phyloP scores from a whole-genome alignment of 2,329 filamentous ascomycete species.

The Colletotrichum chlorophyti region DNA sequence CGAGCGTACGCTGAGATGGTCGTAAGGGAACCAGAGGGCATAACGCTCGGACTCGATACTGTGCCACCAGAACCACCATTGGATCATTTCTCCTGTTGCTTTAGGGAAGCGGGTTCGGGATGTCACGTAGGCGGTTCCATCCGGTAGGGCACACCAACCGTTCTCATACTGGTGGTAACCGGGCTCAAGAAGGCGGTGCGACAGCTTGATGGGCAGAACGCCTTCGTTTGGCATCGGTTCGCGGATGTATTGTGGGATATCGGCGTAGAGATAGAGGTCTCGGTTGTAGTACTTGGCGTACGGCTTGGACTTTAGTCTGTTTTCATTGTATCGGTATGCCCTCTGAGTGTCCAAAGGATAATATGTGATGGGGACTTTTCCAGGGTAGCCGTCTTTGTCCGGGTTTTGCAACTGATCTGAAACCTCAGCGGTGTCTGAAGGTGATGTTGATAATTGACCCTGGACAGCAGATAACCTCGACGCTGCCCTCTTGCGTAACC shows the following conservation, averaged over 20 bases:
- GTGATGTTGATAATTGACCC: background rate
- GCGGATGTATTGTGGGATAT: constrained; percentile 20
- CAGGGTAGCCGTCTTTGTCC: constrained; percentile 15
- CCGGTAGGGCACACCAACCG: constrained; percentile 14
- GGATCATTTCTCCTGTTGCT: constrained; percentile 23
- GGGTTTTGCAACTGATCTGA: constrained; percentile 4
- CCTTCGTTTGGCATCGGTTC: constrained; percentile 9
- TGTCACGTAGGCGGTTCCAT: constrained; percentile 18
- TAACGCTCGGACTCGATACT: constrained; percentile 26
- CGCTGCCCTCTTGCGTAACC: constrained; percentile 1
- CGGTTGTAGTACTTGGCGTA: constrained; percentile 18
- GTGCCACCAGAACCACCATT: constrained; percentile 29
- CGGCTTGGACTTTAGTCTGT: constrained; percentile 7
- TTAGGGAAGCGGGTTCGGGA: constrained; percentile 22
- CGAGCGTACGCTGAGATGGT: constrained; percentile 14
- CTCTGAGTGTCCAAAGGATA: constrained; percentile 17
- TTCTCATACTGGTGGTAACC: constrained; percentile 20
- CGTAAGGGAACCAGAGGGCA: constrained; percentile 24
- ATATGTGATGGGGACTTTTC: constrained; percentile 19
- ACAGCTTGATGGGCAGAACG: background rate
- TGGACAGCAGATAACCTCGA: constrained; percentile 1
- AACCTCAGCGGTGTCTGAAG: background rate
- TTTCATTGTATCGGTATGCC: constrained; percentile 12
- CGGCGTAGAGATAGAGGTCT: constrained; percentile 17
- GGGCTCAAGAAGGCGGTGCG: constrained; percentile 12